Base-by-base conservation (phyloP, 2,329 filamentous ascomycete genomes). In the Beauveria rudraprayagi region DNA sequence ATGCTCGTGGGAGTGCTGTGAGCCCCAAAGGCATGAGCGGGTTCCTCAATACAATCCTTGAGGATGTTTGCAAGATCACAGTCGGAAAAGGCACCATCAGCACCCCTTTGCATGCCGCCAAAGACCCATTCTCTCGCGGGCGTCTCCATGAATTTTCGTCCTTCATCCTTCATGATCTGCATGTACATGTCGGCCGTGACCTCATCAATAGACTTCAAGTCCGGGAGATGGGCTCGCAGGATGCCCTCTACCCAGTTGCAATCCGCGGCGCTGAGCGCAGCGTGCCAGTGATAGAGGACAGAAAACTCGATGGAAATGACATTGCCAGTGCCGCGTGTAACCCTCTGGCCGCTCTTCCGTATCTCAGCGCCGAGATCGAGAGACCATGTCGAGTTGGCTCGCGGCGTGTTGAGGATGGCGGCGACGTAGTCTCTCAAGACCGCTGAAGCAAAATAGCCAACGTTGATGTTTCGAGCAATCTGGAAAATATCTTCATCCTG, bases 391-490 rank as follows among this genome's bases (percentile, higher is more conserved):
- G 69, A 69, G n/a, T 65, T 62, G 5, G 65, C 64, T 22, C 65
- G 63, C 53, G 64, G 66, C 60, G 66, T 72, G 63, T 82, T 77
- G 46, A 82, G 68, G 53, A 82, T 82, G 4, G 79, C 80, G 44
- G 79, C 76, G 41, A 82, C 78, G 61, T 82, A 82, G 66, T 82
- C 80, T 53, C 79, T 74, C 17, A 82, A 68, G 56, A 81, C 78
- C 56, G 80, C 79, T 67, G 81, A 81, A 68, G 81, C 72, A 59
- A 82, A 82, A 1, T 82, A 71, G 17, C 78, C 79, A 63, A 77
- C 81, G 1, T 78, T 80, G 58, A 82, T 76, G 28, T 82, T 71
- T 44, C 80, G 74, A 40, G 74, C 78, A 2, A 70, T 73, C 19
- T 75, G 69, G 63, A 75, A 75, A 7, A 75, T 65, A 53, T 74